phyloP scores from a whole-genome alignment of 495 filamentous ascomycete genomes.

The Astrothelium macrocarpum region DNA sequence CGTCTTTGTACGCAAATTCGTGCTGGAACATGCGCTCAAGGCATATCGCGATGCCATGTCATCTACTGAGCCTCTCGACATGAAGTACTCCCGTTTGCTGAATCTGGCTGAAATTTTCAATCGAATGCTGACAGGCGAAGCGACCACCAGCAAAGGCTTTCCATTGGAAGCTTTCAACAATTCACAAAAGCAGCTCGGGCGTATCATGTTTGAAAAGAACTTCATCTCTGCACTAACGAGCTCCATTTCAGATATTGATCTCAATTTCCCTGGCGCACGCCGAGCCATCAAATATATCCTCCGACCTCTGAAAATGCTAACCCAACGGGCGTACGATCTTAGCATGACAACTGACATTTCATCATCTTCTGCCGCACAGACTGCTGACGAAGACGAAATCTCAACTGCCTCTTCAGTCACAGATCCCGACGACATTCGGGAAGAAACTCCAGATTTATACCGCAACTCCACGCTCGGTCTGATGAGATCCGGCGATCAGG shows the following conservation, averaged over 20 bases:
- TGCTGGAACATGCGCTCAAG: conserved; percentile 83
- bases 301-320: conserved; percentile 74
- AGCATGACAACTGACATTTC: conserved; percentile 69
- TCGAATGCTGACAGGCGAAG: conserved; percentile 75
- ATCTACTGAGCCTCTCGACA: conserved; percentile 71
- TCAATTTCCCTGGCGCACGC: conserved; percentile 88
- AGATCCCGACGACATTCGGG: conserved; percentile 65
- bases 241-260: conserved; percentile 92
- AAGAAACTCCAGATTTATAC: conserved; percentile 95
- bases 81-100: conserved; percentile 77
- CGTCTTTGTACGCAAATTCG: conserved; percentile 84
- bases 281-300: conserved; percentile 93
- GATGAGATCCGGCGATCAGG: conserved; percentile 64
- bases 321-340: conserved; percentile 73
- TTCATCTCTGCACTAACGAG: conserved; percentile 78
- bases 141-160: conserved; percentile 42
- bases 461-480: conserved; percentile 93
- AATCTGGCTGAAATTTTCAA: conserved; percentile 84
- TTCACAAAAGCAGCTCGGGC: conserved; percentile 67
- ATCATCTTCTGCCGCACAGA: conserved; percentile 53
- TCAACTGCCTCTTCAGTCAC: conserved; percentile 83
- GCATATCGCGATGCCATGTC: conserved; percentile 82
- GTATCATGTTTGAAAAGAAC: conserved; percentile 96
- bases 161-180: conserved; percentile 1
- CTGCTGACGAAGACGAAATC: conserved; percentile 72